Conservation (phyloP, 805 yeast species). For the Kuraishia capsulata region DNA sequence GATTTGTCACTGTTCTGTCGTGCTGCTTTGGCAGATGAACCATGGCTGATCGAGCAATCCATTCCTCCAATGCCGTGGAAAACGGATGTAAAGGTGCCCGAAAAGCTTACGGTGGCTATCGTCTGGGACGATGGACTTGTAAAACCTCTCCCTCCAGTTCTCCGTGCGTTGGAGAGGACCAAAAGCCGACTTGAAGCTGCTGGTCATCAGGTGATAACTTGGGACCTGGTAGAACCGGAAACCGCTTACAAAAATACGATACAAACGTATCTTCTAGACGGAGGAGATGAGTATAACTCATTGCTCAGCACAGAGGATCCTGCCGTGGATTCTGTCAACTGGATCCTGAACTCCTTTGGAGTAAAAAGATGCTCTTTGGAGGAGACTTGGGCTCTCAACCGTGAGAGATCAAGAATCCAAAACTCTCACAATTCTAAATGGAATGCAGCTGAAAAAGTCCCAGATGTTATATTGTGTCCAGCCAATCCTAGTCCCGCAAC, state of each 20-base stretch:
- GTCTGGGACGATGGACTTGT: slow-evolving; percentile 42
- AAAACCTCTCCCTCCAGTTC: slow-evolving; percentile 47
- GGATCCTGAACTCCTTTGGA: slow-evolving; percentile 58
- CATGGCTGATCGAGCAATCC: slow-evolving; percentile 36
- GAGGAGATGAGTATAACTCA: slow-evolving; percentile 61
- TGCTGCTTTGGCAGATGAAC: slow-evolving; percentile 10
- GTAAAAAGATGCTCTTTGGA: slow-evolving; percentile 29
- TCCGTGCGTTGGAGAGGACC: slow-evolving; percentile 37
- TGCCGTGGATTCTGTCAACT: slow-evolving; percentile 45
- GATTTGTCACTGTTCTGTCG: slow-evolving; percentile 42
- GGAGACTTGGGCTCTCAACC: slow-evolving; percentile 47
- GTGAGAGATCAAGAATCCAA: slow-evolving; percentile 48
- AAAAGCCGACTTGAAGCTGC: slow-evolving; percentile 42
- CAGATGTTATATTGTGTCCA: slow-evolving; percentile 57
- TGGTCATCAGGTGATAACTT: slow-evolving; percentile 43
- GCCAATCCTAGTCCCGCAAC: slow-evolving; percentile 61
- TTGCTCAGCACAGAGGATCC: slow-evolving; percentile 54
- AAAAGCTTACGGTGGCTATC: slow-evolving; percentile 34
- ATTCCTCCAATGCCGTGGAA: slow-evolving; percentile 41
- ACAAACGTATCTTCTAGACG: slow-evolving; percentile 40
- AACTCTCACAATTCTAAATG: slow-evolving; percentile 46
- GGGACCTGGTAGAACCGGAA: slow-evolving; percentile 46
- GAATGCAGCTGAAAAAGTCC: slow-evolving; percentile 38
- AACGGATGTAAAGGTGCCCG: slow-evolving; percentile 21
- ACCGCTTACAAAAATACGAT: slow-evolving; percentile 59